A percentile compares a stretch with the other conserved stretches of the same genome.
Evolutionary conservation across 768 basidiomycete species (phyloP).

Genomic region (Trametes villosa): DNA sequence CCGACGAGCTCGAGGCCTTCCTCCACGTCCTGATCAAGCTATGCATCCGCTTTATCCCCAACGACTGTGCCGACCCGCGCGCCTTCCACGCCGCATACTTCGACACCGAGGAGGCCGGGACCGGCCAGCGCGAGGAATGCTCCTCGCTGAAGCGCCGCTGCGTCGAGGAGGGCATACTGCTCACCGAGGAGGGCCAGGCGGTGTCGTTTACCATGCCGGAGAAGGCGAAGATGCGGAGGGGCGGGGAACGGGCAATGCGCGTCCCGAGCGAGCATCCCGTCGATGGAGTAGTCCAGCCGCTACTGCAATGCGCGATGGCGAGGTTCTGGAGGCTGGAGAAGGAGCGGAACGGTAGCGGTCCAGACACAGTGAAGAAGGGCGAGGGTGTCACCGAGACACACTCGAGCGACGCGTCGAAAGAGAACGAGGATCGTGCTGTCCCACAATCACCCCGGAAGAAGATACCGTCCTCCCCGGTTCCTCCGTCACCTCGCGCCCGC

Average conservation of each 20-base stretch:
- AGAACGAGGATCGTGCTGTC: background rate
- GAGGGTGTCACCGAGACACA: background rate
- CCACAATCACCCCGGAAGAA: too few species aligned
- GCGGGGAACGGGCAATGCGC: too few species aligned
- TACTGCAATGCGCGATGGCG: background rate
- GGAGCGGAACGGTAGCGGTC: background rate
- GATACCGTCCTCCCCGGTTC: too few species aligned
- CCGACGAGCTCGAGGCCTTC: conserved; percentile 2
- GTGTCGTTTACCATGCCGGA: background rate
- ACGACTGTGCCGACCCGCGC: background rate
- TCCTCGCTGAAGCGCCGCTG: background rate
- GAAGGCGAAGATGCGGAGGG: too few species aligned
- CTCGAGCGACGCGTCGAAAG: background rate
- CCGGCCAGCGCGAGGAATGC: background rate
- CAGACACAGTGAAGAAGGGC: background rate
- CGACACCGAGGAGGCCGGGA: background rate
- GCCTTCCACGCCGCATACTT: background rate
- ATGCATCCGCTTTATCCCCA: background rate
- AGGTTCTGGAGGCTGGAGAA: background rate
- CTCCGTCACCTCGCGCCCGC: too few species aligned
- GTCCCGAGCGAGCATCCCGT: background rate
- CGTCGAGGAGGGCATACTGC: background rate
- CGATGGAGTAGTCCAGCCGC: background rate
- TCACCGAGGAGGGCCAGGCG: background rate
- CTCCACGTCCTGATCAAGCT: background rate